Percentiles rank a stretch among this genome's conserved stretches.
Evolutionary conservation across 2,329 filamentous ascomycete genomes (phyloP).

Genomic region (Cercospora beticola): DNA sequence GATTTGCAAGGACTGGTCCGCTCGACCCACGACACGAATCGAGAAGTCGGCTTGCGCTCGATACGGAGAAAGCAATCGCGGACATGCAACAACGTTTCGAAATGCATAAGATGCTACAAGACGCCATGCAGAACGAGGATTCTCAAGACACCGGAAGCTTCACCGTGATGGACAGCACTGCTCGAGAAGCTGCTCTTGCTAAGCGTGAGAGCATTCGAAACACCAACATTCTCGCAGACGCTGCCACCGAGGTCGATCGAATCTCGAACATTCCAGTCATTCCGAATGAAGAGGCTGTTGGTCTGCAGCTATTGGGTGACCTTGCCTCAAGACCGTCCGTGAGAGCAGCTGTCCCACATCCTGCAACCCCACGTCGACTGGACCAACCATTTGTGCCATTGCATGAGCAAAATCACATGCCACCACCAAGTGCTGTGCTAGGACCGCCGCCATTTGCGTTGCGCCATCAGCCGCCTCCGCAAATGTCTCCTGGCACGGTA

Average conservation of each 20-base stretch:
- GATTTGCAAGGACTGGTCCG: constrained; percentile 26
- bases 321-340: constrained; percentile 29
- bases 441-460: constrained; percentile 3
- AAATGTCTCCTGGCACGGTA: constrained; percentile 6
- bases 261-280: constrained; percentile 23
- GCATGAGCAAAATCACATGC: constrained; percentile 14
- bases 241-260: constrained; percentile 37
- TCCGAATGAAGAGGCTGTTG: constrained; percentile 43
- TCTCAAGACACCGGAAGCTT: constrained; percentile 34
- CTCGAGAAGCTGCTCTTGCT: constrained; percentile 43
- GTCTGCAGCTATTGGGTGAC: constrained; percentile 38
- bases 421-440: constrained; percentile 15
- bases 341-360: constrained; percentile 10
- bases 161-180: constrained; percentile 43
- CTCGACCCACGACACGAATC: constrained; percentile 33
- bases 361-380: constrained; percentile 9
- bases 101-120: constrained; percentile 28
- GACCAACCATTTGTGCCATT: constrained; percentile 4
- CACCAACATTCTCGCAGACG: constrained; percentile 39
- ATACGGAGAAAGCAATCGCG: constrained; percentile 26
- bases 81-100: constrained; percentile 28
- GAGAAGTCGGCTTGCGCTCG: constrained; percentile 32
- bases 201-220: constrained; percentile 38
- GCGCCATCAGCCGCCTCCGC: not conserved
- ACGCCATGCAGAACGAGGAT: constrained; percentile 33